Conservation (phyloP, 192 early-diverging fungal genomes). For the Entrophospora sp. region DNA sequence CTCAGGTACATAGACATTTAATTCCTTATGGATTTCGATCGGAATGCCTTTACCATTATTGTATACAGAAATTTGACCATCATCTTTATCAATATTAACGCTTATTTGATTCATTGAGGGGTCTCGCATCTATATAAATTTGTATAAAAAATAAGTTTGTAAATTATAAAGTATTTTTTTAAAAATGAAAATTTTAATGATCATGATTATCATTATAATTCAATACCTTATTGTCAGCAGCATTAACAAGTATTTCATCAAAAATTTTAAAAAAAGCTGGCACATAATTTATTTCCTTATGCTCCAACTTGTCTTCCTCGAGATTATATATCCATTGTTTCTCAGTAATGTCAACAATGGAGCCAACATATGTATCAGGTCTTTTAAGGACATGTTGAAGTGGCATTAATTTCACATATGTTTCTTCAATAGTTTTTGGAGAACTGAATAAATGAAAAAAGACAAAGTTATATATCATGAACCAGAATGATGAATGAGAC, state of each 20-base stretch:
- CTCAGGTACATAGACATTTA: conserved; percentile 89
- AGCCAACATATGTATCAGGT: conserved; percentile 96
- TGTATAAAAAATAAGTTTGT: background rate
- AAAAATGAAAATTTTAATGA: too few species aligned
- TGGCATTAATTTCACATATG: conserved; percentile 93
- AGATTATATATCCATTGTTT: conserved; percentile 83
- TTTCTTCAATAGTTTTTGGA: conserved; percentile 68
- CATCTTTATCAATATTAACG: conserved; percentile 76
- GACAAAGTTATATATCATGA: too few species aligned
- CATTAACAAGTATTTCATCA: conserved; percentile 97
- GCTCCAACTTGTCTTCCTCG: conserved; percentile 45
- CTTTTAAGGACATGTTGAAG: conserved; percentile 91
- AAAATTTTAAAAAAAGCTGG: conserved; percentile 97
- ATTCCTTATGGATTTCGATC: conserved; percentile 82
- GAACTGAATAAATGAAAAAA: too few species aligned
- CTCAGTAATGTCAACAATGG: conserved; percentile 69
- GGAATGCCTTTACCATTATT: conserved; percentile 97
- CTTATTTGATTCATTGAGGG: conserved; percentile 76
- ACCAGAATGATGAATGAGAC: too few species aligned
- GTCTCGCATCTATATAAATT: conserved; percentile 63
- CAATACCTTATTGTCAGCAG: conserved; percentile 81
- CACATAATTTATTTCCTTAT: conserved; percentile 64
- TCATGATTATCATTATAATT: background rate
- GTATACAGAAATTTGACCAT: conserved; percentile 73
- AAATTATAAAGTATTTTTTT: background rate